Conservation (phyloP, 768 basidiomycete genomes). For the Russula griseocarnosa region DNA sequence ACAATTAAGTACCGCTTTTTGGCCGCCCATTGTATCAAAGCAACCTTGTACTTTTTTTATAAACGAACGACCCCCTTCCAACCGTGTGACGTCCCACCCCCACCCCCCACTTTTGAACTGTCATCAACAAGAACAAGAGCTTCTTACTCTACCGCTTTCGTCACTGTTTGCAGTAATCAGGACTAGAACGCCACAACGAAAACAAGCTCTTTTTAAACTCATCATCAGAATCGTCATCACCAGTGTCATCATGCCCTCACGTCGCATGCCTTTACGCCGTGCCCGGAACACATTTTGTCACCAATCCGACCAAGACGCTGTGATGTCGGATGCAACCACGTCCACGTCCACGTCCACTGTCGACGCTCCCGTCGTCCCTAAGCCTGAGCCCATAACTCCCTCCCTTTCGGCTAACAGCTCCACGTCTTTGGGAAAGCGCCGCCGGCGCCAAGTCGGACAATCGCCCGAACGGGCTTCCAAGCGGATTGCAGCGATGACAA, state of each 20-base stretch:
- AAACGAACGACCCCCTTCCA: background rate
- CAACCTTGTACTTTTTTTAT: background rate
- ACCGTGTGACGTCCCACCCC: background rate
- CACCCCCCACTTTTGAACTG: background rate
- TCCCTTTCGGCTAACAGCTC: background rate
- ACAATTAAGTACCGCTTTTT: background rate
- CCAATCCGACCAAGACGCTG: constrained; percentile 4
- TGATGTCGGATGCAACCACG: constrained; percentile 7
- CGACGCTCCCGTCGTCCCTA: background rate
- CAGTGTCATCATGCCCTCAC: constrained; percentile 8
- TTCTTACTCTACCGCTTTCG: background rate
- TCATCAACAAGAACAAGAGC: constrained; percentile 1
- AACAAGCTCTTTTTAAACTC: background rate
- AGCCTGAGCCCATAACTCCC: background rate
- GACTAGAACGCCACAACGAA: background rate
- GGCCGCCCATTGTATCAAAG: constrained; percentile 3
- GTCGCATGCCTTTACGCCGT: background rate
- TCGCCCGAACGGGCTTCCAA: too few species aligned
- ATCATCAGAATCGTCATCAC: too few species aligned
- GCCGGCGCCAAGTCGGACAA: too few species aligned
- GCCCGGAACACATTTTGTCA: constrained; percentile 2
- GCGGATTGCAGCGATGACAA: too few species aligned
- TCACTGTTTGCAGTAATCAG: background rate
- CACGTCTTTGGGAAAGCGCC: constrained; percentile 1
- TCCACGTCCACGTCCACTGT: background rate